phyloP scores from a whole-genome alignment of 2,329 filamentous ascomycete genomes.

The Sporothrix protearum region DNA sequence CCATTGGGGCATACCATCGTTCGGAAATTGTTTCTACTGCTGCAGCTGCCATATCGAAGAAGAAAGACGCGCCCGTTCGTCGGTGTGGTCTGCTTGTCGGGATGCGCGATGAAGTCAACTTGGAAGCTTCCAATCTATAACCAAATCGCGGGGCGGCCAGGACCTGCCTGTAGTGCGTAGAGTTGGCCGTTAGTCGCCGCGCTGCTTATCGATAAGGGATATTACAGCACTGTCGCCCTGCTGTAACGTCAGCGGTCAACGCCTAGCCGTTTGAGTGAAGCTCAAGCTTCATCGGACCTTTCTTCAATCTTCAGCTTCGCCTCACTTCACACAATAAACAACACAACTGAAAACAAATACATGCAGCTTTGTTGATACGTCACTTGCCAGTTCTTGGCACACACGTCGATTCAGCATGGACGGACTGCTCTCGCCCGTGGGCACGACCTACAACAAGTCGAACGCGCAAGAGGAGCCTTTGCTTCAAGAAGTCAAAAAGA shows the following conservation, averaged over 20 bases:
- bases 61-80: neutral
- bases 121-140: neutral
- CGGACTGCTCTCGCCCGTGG: conserved; percentile 52
- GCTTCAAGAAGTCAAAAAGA: conserved; percentile 37
- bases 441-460: conserved; percentile 48
- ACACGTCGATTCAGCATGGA: conserved; percentile 45
- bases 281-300: neutral
- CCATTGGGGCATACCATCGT: conserved; percentile 21
- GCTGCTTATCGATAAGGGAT: conserved; percentile 24
- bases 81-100: neutral
- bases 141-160: neutral
- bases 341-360: too few species aligned
- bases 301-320: neutral
- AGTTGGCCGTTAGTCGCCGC: neutral
- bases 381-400: neutral
- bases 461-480: conserved; percentile 39
- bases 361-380: neutral
- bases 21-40: conserved; percentile 11
- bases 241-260: conserved; percentile 19
- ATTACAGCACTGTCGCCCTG: conserved; percentile 6
- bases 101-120: neutral
- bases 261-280: neutral
- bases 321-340: neutral
- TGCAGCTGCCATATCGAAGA: conserved; percentile 19
- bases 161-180: conserved; percentile 14